Evolutionary conservation across 768 basidiomycete genomes (phyloP).

Genomic region (Rhodocollybia butyracea): DNA sequence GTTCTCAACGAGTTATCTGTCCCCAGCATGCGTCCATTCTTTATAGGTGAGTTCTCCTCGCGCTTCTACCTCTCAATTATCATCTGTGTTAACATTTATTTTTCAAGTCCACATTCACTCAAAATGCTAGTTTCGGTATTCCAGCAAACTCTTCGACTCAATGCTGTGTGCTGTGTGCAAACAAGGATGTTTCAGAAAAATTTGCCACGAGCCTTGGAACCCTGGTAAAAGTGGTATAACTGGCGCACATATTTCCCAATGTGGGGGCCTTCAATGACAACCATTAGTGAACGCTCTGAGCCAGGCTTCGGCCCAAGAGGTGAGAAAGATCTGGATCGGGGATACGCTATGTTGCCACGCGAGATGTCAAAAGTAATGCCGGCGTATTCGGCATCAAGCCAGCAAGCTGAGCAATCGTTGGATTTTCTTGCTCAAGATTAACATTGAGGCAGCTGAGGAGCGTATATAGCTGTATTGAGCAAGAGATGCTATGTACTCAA

Average conservation of each 20-base stretch:
- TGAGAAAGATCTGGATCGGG: no score
- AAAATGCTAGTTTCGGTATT: conserved; percentile 62
- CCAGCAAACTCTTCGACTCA: conserved; percentile 53
- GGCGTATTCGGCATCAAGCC: no score
- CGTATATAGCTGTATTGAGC: no score
- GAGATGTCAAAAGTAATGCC: no score
- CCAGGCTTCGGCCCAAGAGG: neutral
- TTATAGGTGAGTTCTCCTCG: conserved; percentile 46
- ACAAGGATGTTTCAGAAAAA: conserved; percentile 64
- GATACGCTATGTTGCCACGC: no score
- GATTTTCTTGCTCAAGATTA: no score
- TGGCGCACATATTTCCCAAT: neutral
- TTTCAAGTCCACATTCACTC: conserved; percentile 47
- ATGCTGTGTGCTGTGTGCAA: conserved; percentile 87
- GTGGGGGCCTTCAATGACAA: neutral
- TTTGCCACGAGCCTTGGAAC: conserved; percentile 45
- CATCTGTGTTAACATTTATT: conserved; percentile 6
- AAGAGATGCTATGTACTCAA: no score
- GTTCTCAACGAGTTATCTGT: no score
- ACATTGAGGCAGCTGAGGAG: no score
- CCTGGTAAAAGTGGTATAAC: neutral
- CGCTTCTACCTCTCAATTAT: conserved; percentile 6
- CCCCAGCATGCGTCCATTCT: conserved; percentile 56
- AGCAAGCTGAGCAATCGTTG: no score
- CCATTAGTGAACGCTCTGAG: neutral